phyloP scores from a whole-genome alignment of 2,329 filamentous ascomycete genomes.

The Curvularia spicifera region DNA sequence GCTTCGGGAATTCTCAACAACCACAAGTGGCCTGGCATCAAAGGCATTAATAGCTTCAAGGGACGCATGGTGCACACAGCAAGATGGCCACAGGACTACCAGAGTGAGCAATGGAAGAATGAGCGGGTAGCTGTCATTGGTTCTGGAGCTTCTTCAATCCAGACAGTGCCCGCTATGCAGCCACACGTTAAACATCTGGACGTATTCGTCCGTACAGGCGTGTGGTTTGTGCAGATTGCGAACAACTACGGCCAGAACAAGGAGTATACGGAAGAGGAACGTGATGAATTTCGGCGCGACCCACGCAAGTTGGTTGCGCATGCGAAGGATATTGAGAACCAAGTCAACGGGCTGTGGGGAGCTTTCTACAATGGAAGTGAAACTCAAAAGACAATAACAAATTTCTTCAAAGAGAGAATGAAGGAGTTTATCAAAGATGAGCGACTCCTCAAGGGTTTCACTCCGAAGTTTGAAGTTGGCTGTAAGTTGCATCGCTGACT shows the following conservation, averaged over 20 bases:
- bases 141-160: constrained; percentile 54
- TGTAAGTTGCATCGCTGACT: constrained; percentile 35
- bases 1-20: constrained; percentile 54
- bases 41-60: constrained; percentile 55
- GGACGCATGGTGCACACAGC: constrained; percentile 55
- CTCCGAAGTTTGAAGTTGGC: constrained; percentile 55
- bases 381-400: constrained; percentile 49
- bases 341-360: constrained; percentile 58
- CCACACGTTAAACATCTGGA: constrained; percentile 55
- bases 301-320: constrained; percentile 52
- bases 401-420: constrained; percentile 54
- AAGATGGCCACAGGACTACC: constrained; percentile 55
- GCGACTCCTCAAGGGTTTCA: constrained; percentile 56
- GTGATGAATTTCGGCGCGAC: constrained; percentile 52
- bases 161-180: constrained; percentile 57
- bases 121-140: constrained; percentile 55
- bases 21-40: constrained; percentile 49
- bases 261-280: constrained; percentile 53
- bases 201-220: constrained; percentile 55
- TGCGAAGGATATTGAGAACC: constrained; percentile 55
- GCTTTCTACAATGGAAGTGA: constrained; percentile 54
- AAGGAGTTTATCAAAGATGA: constrained; percentile 60
- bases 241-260: constrained; percentile 56
- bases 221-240: constrained; percentile 56
- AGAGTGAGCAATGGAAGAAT: constrained; percentile 52